phyloP scores from a whole-genome alignment of 2,329 filamentous ascomycete genomes.

The Fusarium avenaceum region DNA sequence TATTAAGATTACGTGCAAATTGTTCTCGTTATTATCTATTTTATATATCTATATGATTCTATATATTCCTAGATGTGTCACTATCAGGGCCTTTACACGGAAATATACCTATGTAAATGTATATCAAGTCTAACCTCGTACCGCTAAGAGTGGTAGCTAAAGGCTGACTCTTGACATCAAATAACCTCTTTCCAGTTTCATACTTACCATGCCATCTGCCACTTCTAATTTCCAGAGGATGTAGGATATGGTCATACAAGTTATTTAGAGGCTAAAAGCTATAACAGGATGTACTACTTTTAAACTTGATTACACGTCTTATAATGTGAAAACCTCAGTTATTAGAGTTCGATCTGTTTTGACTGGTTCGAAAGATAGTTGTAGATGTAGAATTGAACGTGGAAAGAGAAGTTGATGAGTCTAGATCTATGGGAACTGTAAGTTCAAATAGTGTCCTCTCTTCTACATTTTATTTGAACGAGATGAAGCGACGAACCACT shows the following conservation, averaged over 20 bases:
- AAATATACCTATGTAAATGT: too few species aligned
- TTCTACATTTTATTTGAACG: too few species aligned
- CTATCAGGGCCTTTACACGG: too few species aligned
- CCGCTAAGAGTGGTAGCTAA: too few species aligned
- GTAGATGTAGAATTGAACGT: neutral
- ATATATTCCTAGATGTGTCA: too few species aligned
- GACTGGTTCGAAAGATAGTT: neutral
- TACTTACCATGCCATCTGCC: neutral
- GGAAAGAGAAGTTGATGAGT: neutral
- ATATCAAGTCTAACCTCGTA: too few species aligned
- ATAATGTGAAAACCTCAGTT: neutral
- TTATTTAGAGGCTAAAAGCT: neutral
- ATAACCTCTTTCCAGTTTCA: neutral
- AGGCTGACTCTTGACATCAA: neutral
- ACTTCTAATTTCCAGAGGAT: neutral
- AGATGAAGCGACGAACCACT: too few species aligned
- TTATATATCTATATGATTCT: too few species aligned
- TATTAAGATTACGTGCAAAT: too few species aligned
- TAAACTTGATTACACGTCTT: neutral
- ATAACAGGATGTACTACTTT: neutral
- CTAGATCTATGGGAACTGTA: neutral
- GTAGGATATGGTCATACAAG: neutral
- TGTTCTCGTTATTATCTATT: too few species aligned
- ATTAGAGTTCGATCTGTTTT: neutral
- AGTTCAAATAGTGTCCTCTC: too few species aligned